Conservation (phyloP, 371 early-diverging fungal species). For the Mucor mucedo region DNA sequence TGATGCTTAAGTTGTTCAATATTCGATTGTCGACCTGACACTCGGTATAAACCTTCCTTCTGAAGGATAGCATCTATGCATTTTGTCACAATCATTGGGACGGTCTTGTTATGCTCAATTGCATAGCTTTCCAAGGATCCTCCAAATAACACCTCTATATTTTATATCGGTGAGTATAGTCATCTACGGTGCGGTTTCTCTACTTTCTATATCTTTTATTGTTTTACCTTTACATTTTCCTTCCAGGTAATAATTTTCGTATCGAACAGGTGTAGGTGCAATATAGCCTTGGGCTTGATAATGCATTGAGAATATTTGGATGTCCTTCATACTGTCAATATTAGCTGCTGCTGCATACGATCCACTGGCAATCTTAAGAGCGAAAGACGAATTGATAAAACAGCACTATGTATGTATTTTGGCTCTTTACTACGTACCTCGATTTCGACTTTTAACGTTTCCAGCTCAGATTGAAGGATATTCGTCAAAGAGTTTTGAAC, state of each 20-base stretch:
- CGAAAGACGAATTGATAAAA: background rate
- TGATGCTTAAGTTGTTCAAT: conserved; percentile 55
- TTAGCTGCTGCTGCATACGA: conserved; percentile 32
- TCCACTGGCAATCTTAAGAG: conserved; percentile 25
- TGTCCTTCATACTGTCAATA: conserved; percentile 38
- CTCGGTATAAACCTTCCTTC: conserved; percentile 75
- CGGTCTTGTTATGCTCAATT: conserved; percentile 45
- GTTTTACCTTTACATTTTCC: conserved; percentile 45
- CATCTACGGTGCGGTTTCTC: background rate
- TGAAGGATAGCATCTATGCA: conserved; percentile 65
- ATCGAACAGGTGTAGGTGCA: conserved; percentile 50
- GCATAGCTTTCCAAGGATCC: conserved; percentile 53
- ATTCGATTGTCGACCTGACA: conserved; percentile 70
- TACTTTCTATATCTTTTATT: background rate
- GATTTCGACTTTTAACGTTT: conserved; percentile 21
- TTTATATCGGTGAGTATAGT: conserved; percentile 3
- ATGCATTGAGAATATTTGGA: conserved; percentile 38
- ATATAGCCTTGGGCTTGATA: conserved; percentile 47
- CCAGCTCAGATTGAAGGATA: conserved; percentile 25
- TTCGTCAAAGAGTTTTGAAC: conserved; percentile 16
- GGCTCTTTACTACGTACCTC: conserved; percentile 5
- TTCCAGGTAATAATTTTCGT: conserved; percentile 54
- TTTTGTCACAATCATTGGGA: conserved; percentile 59
- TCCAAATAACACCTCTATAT: conserved; percentile 64
- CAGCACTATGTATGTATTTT: background rate